Percentiles rank a stretch among this genome's conserved stretches.
Evolutionary conservation across 495 filamentous ascomycete genomes (phyloP).

Genomic region (Hypoxylon lienhwacheense): DNA sequence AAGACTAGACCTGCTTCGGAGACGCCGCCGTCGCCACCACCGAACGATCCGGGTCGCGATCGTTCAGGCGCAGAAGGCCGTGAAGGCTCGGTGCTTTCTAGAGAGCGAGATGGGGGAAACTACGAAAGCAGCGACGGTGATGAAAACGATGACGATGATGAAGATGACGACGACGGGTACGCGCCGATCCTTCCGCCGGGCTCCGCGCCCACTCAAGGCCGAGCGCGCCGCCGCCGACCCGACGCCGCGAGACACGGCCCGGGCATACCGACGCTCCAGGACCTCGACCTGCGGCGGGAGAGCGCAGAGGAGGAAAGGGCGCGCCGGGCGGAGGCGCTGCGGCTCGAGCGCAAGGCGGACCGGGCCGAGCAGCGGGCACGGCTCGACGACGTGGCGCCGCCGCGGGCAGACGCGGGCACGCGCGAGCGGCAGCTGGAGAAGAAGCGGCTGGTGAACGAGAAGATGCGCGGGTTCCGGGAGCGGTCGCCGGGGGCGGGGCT

Average conservation of each 20-base stretch:
- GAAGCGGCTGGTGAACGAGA: conserved; percentile 59
- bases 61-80: neutral
- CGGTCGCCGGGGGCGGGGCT: conserved; percentile 53
- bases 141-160: conserved; percentile 48
- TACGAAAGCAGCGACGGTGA: neutral
- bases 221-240: neutral
- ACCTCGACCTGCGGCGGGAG: conserved; percentile 66
- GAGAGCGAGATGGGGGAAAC: neutral
- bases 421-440: conserved; percentile 88
- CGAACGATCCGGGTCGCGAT: neutral
- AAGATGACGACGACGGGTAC: conserved; percentile 65
- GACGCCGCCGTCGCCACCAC: neutral
- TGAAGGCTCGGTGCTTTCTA: neutral
- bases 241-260: conserved; percentile 58
- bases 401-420: conserved; percentile 82
- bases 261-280: conserved; percentile 71
- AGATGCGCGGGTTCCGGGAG: conserved; percentile 62
- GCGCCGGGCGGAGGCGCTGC: conserved; percentile 56
- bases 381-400: conserved; percentile 77
- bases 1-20: conserved; percentile 4
- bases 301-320: conserved; percentile 55
- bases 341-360: conserved; percentile 63
- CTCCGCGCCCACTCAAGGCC: neutral
- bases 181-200: conserved; percentile 67
- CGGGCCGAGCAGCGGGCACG: conserved; percentile 60